phyloP scores from a whole-genome alignment of 2,329 filamentous ascomycete species.

The Colletotrichum gigasporum region DNA sequence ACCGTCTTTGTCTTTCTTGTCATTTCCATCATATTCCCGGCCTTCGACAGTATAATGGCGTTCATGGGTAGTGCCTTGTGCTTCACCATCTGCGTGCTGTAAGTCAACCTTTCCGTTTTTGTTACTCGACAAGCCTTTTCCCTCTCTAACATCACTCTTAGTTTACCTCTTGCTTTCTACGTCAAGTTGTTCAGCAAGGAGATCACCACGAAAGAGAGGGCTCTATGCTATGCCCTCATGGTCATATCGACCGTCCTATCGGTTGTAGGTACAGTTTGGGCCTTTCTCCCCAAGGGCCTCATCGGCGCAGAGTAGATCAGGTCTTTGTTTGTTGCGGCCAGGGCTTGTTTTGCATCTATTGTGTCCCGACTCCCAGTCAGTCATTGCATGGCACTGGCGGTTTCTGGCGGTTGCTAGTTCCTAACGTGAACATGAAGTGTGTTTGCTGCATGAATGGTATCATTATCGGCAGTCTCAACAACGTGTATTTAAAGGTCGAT shows the following conservation, averaged over 20 bases:
- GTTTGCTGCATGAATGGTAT: background rate
- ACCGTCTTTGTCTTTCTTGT: conserved; percentile 77
- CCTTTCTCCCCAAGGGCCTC: conserved; percentile 82
- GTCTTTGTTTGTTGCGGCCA: background rate
- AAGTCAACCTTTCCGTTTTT: conserved; percentile 37
- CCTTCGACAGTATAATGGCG: conserved; percentile 90
- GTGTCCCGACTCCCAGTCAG: background rate
- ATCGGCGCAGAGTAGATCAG: conserved; percentile 67
- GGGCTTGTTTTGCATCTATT: background rate
- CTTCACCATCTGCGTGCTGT: conserved; percentile 92
- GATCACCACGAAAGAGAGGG: conserved; percentile 69
- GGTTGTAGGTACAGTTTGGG: conserved; percentile 83
- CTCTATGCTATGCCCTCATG: conserved; percentile 75
- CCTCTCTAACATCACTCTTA: conserved; percentile 34
- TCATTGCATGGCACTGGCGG: conserved; percentile 14
- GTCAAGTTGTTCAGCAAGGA: conserved; percentile 86
- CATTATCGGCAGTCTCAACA: too few relatives aligned
- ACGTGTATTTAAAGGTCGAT: too few relatives aligned
- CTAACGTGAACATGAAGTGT: background rate
- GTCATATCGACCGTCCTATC: conserved; percentile 75
- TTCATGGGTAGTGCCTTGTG: conserved; percentile 90
- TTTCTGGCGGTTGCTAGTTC: background rate
- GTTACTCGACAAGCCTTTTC: background rate
- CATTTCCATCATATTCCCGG: conserved; percentile 76
- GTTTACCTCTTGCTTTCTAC: conserved; percentile 85